These are phyloP conservation scores for Penicillium expansum DNA, from an alignment of 2,329 filamentous ascomycete genomes.

Conservation along the genomic window DNA sequence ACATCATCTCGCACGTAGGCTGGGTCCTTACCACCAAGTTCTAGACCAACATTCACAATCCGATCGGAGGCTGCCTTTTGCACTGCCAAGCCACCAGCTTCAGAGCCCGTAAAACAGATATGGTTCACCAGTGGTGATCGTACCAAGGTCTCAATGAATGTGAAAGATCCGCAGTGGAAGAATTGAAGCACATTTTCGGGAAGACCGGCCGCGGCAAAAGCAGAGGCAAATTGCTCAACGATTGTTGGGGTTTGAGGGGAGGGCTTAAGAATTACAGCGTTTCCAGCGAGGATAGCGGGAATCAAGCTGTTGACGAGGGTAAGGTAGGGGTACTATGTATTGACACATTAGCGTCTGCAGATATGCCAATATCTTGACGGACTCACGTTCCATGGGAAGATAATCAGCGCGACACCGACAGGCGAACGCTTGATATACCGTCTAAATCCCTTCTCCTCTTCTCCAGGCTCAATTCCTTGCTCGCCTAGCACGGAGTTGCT, in stretches of 20 bases:
- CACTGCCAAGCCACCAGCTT: constrained; percentile 80
- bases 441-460: constrained; percentile 82
- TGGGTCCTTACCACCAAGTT: constrained; percentile 92
- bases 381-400: constrained; percentile 95
- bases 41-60: constrained; percentile 80
- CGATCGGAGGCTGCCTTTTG: constrained; percentile 81
- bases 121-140: constrained; percentile 72
- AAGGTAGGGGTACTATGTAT: constrained; percentile 87
- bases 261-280: constrained; percentile 89
- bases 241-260: constrained; percentile 93
- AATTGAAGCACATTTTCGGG: constrained; percentile 83
- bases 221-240: constrained; percentile 74
- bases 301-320: constrained; percentile 90
- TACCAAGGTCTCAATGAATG: constrained; percentile 73
- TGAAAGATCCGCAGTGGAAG: constrained; percentile 81
- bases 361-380: neutral
- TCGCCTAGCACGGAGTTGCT: constrained; percentile 69
- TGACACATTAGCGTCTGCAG: neutral
- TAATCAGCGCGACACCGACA: constrained; percentile 79
- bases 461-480: constrained; percentile 67
- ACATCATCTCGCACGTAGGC: constrained; percentile 86
- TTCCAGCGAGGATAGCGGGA: constrained; percentile 85
- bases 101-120: constrained; percentile 92
- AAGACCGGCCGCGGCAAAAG: constrained; percentile 77
- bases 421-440: constrained; percentile 86